Conservation (phyloP, 2,329 filamentous ascomycete genomes). For the Hansfordia pulvinata region DNA sequence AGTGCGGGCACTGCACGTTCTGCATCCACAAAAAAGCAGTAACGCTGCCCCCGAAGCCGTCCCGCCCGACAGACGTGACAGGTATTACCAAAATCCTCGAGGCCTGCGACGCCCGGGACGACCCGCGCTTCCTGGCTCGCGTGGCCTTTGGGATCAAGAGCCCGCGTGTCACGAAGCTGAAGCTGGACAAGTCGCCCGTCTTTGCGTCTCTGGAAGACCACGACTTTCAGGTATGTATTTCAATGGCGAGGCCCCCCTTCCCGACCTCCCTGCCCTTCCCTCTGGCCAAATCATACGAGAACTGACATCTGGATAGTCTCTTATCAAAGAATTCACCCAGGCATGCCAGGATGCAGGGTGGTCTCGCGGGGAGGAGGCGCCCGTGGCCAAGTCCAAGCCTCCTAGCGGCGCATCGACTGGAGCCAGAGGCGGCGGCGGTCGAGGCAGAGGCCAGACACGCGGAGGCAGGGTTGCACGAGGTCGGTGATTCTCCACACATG, state of each 20-base stretch:
- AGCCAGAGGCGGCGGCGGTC: too few relatives aligned
- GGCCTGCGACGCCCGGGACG: slow-evolving; percentile 32
- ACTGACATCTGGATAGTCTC: slow-evolving; percentile 8
- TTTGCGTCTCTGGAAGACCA: slow-evolving; percentile 42
- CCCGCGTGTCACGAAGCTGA: slow-evolving; percentile 34
- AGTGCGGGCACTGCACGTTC: slow-evolving; percentile 43
- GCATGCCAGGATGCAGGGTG: slow-evolving; percentile 14
- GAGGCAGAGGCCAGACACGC: too few relatives aligned
- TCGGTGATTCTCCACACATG: too few relatives aligned
- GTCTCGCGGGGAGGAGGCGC: too few relatives aligned
- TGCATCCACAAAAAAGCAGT: slow-evolving; percentile 24
- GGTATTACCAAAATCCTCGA: slow-evolving; percentile 29
- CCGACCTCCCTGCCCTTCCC: slow-evolving; percentile 4
- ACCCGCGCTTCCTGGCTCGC: slow-evolving; percentile 43
- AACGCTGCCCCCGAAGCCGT: slow-evolving; percentile 22
- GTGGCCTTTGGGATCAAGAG: slow-evolving; percentile 50
- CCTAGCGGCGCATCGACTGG: too few relatives aligned
- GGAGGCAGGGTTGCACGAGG: too few relatives aligned
- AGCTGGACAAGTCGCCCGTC: slow-evolving; percentile 26
- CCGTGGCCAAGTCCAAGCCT: too few relatives aligned
- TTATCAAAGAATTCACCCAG: slow-evolving; percentile 14
- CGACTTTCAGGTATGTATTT: slow-evolving; percentile 29
- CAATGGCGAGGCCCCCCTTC: too few relatives aligned
- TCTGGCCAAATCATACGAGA: slow-evolving; percentile 1
- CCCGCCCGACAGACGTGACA: slow-evolving; percentile 20